These are phyloP conservation scores for Phytopythium kandeliae DNA, from an alignment of 352 stramenopile genomes.

Conservation along the genomic window DNA sequence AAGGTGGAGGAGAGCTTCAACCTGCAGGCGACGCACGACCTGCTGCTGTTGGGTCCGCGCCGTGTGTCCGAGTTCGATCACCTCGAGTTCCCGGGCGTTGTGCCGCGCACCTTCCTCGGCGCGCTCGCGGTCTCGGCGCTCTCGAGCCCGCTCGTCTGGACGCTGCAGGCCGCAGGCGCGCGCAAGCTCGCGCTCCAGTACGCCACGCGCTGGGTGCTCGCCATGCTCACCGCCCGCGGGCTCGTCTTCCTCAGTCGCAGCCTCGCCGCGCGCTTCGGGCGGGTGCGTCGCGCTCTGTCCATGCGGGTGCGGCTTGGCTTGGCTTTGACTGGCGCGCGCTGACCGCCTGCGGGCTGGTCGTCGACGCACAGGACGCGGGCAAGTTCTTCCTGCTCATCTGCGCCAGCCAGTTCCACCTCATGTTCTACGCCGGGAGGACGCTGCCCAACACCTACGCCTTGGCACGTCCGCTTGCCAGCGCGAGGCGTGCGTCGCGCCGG, in stretches of 20 bases:
- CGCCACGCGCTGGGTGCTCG: slow-evolving; percentile 52
- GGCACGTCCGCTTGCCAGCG: slow-evolving; percentile 14
- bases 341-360: too few relatives aligned
- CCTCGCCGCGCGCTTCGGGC: slow-evolving; percentile 47
- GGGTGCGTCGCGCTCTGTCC: slow-evolving; percentile 14
- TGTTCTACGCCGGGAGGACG: slow-evolving; percentile 96
- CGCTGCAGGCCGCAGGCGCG: slow-evolving; percentile 13
- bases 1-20: slow-evolving; percentile 99
- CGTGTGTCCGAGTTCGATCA: slow-evolving; percentile 91
- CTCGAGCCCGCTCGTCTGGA: slow-evolving; percentile 35
- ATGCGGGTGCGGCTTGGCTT: background rate
- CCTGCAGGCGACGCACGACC: slow-evolving; percentile 96
- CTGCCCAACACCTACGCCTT: slow-evolving; percentile 98
- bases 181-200: slow-evolving; percentile 59
- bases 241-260: slow-evolving; percentile 60
- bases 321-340: background rate
- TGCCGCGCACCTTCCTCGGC: slow-evolving; percentile 96
- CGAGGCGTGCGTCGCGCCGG: background rate
- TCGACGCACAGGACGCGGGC: slow-evolving; percentile 26
- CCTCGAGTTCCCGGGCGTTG: slow-evolving; percentile 96
- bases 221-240: slow-evolving; percentile 43
- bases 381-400: slow-evolving; percentile 86
- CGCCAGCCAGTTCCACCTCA: slow-evolving; percentile 95
- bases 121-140: slow-evolving; percentile 57
- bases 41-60: slow-evolving; percentile 73